phyloP scores from a whole-genome alignment of 2,329 filamentous ascomycete species.

The Drechslerella coelobrocha region DNA sequence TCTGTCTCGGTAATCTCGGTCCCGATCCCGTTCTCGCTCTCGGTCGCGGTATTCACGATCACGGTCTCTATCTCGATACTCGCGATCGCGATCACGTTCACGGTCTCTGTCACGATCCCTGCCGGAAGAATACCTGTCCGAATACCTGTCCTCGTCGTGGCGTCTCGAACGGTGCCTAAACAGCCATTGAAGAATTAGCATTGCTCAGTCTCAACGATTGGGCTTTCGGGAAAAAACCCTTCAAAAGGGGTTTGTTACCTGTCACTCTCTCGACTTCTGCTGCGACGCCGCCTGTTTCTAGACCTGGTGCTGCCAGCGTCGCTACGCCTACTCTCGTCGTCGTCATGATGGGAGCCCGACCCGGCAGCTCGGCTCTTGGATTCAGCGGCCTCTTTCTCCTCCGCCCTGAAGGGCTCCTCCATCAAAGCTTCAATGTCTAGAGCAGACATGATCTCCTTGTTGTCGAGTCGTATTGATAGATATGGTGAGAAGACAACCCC shows the following conservation, averaged over 20 bases:
- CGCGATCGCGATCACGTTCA: constrained; percentile 67
- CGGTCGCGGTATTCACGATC: constrained; percentile 66
- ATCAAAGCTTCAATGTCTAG: constrained; percentile 49
- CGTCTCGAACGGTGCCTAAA: constrained; percentile 49
- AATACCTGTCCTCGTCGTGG: constrained; percentile 58
- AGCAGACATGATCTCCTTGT: constrained; percentile 25
- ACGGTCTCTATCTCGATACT: constrained; percentile 64
- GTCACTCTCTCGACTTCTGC: constrained; percentile 44
- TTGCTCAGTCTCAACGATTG: too few species aligned
- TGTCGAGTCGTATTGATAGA: constrained; percentile 3
- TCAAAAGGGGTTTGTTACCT: constrained; percentile 24
- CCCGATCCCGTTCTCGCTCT: constrained; percentile 61
- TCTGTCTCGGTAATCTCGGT: constrained; percentile 61
- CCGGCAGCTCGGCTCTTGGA: constrained; percentile 45
- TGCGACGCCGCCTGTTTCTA: constrained; percentile 44
- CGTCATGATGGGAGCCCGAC: constrained; percentile 32
- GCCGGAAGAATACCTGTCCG: constrained; percentile 67
- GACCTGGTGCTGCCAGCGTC: constrained; percentile 44
- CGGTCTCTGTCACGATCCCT: constrained; percentile 64
- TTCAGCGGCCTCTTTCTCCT: constrained; percentile 38
- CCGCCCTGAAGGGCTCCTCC: constrained; percentile 43
- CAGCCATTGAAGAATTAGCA: too few species aligned
- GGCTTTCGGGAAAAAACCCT: too few species aligned
- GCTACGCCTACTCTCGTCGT: constrained; percentile 44
- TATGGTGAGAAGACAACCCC: constrained; percentile 5